These are phyloP conservation scores for Termitomyces sp. DNA, from an alignment of 768 basidiomycete genomes.

Conservation along the genomic window DNA sequence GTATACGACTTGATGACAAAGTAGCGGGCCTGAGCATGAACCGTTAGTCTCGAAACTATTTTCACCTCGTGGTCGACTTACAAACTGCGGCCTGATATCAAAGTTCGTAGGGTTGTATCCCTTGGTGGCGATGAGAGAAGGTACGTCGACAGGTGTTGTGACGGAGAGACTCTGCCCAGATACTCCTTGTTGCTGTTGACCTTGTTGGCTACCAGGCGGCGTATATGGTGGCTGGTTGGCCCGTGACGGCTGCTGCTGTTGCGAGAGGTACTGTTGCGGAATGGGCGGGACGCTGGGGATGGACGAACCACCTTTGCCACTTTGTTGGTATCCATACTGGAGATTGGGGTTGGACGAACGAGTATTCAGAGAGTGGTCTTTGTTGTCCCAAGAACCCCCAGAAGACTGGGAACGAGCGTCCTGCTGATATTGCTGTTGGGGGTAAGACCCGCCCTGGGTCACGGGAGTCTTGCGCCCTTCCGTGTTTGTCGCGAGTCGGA, in stretches of 20 bases:
- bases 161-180: constrained; percentile 38
- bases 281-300: constrained; percentile 69
- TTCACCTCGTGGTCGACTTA: constrained; percentile 27
- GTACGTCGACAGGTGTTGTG: constrained; percentile 79
- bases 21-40: constrained; percentile 62
- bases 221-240: constrained; percentile 30
- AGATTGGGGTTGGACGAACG: constrained; percentile 68
- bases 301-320: constrained; percentile 26
- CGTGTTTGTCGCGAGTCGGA: constrained; percentile 57
- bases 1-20: constrained; percentile 99
- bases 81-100: constrained; percentile 74
- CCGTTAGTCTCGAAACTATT: constrained; percentile 2
- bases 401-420: constrained; percentile 25
- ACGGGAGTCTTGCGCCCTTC: constrained; percentile 61
- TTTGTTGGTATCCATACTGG: constrained; percentile 55
- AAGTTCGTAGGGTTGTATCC: constrained; percentile 89
- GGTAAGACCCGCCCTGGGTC: constrained; percentile 25
- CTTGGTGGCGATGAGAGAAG: constrained; percentile 77
- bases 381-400: constrained; percentile 56
- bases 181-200: constrained; percentile 14
- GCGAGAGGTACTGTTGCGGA: constrained; percentile 57
- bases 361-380: constrained; percentile 48
- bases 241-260: constrained; percentile 42
- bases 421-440: constrained; percentile 31
- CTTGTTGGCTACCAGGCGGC: constrained; percentile 18